phyloP scores from a whole-genome alignment of 1,139 yeast species.

The Geotrichum reessii region DNA sequence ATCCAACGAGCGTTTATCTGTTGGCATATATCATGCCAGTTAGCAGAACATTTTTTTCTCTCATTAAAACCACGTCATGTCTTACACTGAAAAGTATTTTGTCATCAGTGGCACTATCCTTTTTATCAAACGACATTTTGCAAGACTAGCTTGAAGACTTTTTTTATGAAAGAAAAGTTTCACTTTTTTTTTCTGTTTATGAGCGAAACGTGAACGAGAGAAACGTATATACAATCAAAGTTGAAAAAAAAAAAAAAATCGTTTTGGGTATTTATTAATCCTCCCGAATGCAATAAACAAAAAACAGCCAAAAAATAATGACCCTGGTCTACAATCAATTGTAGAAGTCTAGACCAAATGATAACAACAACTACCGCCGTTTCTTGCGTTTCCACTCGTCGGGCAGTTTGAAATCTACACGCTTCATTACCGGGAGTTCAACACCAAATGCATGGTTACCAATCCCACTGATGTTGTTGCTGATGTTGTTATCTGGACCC shows the following conservation, averaged over 20 bases:
- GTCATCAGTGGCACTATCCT: background rate
- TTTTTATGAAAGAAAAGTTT: no score
- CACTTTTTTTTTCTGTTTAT: no score
- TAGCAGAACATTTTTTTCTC: no score
- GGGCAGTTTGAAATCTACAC: conserved; percentile 69
- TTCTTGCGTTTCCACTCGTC: conserved; percentile 57
- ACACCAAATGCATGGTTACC: conserved; percentile 25
- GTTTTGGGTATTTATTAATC: no score
- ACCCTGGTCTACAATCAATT: background rate
- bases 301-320: background rate
- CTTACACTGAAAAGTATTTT: conserved; percentile 5
- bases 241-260: background rate
- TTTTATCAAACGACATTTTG: conserved; percentile 7
- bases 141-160: background rate
- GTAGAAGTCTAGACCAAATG: background rate
- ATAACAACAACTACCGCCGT: background rate
- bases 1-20: conserved; percentile 16
- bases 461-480: no score
- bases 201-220: conserved; percentile 43
- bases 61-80: no score
- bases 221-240: no score
- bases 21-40: background rate
- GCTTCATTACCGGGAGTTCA: conserved; percentile 42
- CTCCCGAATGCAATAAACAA: background rate
- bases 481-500: background rate